Evolutionary conservation across 257 asterid genomes (phyloP).

Genomic region (Leonotis leonurus): DNA sequence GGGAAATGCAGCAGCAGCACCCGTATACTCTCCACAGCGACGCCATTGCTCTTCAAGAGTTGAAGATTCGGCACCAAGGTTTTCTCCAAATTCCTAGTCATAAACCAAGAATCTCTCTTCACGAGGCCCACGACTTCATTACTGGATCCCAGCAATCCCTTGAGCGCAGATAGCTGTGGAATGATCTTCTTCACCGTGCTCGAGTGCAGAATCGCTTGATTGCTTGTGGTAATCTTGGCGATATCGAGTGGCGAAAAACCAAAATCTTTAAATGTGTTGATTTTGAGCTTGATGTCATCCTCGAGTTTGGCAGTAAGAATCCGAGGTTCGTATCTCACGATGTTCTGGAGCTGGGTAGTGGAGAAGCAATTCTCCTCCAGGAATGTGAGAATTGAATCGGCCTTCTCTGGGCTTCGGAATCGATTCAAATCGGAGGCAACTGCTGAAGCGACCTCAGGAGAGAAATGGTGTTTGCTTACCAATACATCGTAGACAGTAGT

Average conservation of each 20-base stretch:
- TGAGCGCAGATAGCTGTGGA: too few relatives aligned
- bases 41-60: not conserved
- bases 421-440: not conserved
- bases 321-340: too few relatives aligned
- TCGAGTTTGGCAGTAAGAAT: not conserved
- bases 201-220: conserved; percentile 10
- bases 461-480: not conserved
- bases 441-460: not conserved
- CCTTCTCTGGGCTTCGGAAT: not conserved
- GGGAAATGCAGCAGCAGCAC: not conserved
- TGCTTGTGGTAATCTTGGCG: not conserved
- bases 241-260: not conserved
- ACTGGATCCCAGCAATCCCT: not conserved
- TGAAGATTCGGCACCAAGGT: not conserved
- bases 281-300: not conserved
- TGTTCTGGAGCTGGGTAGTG: not conserved
- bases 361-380: not conserved
- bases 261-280: not conserved
- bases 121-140: not conserved
- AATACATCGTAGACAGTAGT: not conserved
- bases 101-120: not conserved
- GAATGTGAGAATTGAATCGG: not conserved
- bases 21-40: not conserved
- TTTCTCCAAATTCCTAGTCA: not conserved
- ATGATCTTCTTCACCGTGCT: not conserved